Evolutionary conservation across 2,329 filamentous ascomycete genomes (phyloP).

Genomic region (Ophiostoma himal-ulmi): DNA sequence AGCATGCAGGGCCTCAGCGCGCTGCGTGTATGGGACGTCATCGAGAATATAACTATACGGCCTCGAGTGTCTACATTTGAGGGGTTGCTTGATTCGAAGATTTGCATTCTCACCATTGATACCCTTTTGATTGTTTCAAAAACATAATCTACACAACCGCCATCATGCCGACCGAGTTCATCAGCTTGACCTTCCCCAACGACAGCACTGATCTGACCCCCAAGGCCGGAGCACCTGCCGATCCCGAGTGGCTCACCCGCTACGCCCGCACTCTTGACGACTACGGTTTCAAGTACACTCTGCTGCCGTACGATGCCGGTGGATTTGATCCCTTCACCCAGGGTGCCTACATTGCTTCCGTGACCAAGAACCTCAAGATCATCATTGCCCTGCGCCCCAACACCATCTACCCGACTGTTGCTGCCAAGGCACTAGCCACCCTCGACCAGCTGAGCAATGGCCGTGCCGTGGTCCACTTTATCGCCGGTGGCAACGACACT

Average conservation of each 20-base stretch:
- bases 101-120: neutral
- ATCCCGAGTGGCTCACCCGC: conserved; percentile 50
- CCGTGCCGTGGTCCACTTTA: conserved; percentile 54
- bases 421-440: conserved; percentile 56
- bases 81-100: neutral
- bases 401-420: conserved; percentile 56
- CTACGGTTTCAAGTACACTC: conserved; percentile 56
- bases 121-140: neutral
- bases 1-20: neutral
- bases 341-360: conserved; percentile 51
- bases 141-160: neutral
- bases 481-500: conserved; percentile 54
- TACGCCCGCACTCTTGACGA: conserved; percentile 55
- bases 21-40: neutral
- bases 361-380: conserved; percentile 54
- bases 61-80: neutral
- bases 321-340: conserved; percentile 53
- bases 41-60: conserved; percentile 2
- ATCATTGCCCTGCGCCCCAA: conserved; percentile 59
- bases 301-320: conserved; percentile 53
- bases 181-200: conserved; percentile 53
- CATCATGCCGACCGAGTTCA: conserved; percentile 49
- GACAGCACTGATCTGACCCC: conserved; percentile 51
- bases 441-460: conserved; percentile 54
- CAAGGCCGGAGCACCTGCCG: conserved; percentile 45